phyloP scores from a whole-genome alignment of 2,329 filamentous ascomycete species.

The Lachnellula suecica region DNA sequence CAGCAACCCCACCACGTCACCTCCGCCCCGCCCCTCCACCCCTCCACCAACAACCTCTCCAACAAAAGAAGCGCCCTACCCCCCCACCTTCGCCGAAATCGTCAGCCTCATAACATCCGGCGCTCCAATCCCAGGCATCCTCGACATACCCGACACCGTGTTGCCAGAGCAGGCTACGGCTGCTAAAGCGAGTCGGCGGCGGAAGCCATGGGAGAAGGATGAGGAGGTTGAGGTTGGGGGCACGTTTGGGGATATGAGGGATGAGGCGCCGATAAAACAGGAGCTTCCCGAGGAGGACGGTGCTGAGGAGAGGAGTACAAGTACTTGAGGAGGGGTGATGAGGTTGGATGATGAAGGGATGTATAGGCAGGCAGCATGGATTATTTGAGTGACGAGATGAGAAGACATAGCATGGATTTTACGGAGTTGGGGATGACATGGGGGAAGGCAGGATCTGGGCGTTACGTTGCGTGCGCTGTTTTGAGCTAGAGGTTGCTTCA shows the following conservation, averaged over 20 bases:
- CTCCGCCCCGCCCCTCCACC: neutral
- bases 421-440: neutral
- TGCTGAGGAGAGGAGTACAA: neutral
- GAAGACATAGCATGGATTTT: neutral
- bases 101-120: constrained; percentile 82
- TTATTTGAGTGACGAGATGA: neutral
- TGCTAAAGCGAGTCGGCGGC: constrained; percentile 38
- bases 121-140: constrained; percentile 82
- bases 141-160: constrained; percentile 80
- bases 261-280: constrained; percentile 26
- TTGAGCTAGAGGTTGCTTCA: neutral
- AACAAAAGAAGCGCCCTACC: constrained; percentile 64
- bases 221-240: constrained; percentile 28
- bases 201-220: constrained; percentile 78
- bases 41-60: neutral
- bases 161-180: constrained; percentile 63
- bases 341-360: neutral
- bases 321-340: neutral
- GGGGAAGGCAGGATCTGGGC: neutral
- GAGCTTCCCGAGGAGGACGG: constrained; percentile 24
- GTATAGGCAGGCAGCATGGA: neutral
- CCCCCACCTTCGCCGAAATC: constrained; percentile 80
- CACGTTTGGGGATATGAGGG: constrained; percentile 30
- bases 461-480: neutral
- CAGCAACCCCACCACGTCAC: neutral